Base-by-base conservation (phyloP, 2,329 filamentous ascomycete species). In the Monosporascus cannonballus region DNA sequence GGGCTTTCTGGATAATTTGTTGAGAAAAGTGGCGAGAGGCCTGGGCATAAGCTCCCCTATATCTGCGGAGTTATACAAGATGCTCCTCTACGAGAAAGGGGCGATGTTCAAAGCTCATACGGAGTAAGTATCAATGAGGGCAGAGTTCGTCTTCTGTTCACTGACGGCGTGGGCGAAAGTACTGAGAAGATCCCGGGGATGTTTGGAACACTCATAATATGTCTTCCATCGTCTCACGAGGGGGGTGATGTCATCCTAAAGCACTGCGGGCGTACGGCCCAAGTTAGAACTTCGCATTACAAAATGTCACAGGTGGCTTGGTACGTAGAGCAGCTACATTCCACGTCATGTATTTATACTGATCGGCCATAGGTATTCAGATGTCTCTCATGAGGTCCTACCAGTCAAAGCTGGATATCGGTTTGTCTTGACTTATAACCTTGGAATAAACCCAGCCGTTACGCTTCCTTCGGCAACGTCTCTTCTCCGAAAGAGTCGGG, bases 371-470 rank as follows among this genome's bases (percentile, higher is more conserved):
- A 61, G 71, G 80, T 82, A 79, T 60, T 74, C 76, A 0, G 77
- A 82, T 51, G 76, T 81, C 0, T 68, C 66, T 1, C 76, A 81
- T 56, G 73, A 82, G 60, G 68, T 80, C n/a, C 65, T 72, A 17
- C 71, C 73, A 1, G 69, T 82, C 2, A 69, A 56, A 0, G 71
- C 70, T 0, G 79, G 79, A 3, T 73, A 76, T 58, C 74, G 77
- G 3, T 70, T 76, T 51, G 76, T 79, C 9, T 56, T 83, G 11
- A 78, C 73, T 0, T 84, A 80, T 64, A 81, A 81, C 58, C 70
- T 83, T 4, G 60, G 62, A 15, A 51, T 66, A 18, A 53, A 60
- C 5, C 51, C 58, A 5, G 46, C 53, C 17, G 14, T 52, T 1
- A 44, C 53, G 6, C 51, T 57, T 1, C 64, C 65, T 11, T 63